Evolutionary conservation across 306 rosid species (phyloP), one percentile per base, ranked within the genome.

Genomic region (Vicia villosa): DNA sequence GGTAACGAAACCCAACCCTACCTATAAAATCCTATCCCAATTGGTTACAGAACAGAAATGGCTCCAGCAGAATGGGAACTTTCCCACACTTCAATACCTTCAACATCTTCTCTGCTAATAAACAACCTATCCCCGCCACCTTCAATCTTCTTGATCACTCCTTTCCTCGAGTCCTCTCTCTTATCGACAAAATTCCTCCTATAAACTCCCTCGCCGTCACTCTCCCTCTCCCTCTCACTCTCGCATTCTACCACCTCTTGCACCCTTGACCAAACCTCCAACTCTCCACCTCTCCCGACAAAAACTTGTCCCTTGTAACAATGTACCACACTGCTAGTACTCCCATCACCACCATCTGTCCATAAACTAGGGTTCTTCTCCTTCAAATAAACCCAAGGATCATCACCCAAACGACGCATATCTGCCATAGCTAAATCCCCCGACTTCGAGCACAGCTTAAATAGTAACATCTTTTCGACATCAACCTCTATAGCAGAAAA

Each of bases 11-110:
- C 3, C 34, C 16, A 54, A 5, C 15, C 66, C 69, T 34, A 38
- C 26, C 59, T 70, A 65, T 66, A 32, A 50, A 28, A 30, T 37
- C 41, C 8, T 2, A 65, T 26, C 13, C 47, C 46, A 0, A 12
- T 34, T 34, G 5, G 68, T 87, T 74, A 84, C 55, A 66, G 62
- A 73, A 70, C 78, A 24, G 86, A 59, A 57, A 80, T 60, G 19
- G 47, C 75, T 26, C 66, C 81, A 34, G 96, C 73, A 70, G 87
- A 85, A 74, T 55, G 55, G n/a, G 96, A 90, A 40, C 87, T 88
- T 79, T 93, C 93, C 98, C 96, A 90, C 1, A 93, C 98, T 77
- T 93, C 96, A 83, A 90, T 78, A 5, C 98, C 98, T 75, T 93
- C 97, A 15, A 80, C 87, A 63, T 76, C 78, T 82, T 91, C 91